Base-by-base conservation (phyloP, 352 stramenopile genomes). In the Globisporangium orthogonon region DNA sequence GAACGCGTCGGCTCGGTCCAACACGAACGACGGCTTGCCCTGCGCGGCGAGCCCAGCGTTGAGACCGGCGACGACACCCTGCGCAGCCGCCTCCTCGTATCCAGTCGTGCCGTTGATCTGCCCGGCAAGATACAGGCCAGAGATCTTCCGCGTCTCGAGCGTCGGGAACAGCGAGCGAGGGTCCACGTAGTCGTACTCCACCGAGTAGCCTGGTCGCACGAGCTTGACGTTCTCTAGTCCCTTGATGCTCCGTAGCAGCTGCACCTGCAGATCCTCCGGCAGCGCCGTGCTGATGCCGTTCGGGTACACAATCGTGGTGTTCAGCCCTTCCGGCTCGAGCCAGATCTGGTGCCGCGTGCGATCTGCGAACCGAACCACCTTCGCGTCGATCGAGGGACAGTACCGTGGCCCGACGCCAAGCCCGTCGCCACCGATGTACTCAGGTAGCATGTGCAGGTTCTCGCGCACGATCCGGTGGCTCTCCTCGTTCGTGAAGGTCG, bases 121-220 rank as follows among this genome's bases (percentile, higher is more conserved):
- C 9, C 97, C 97, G 0, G 97, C 97, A 15, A 99, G 76, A 69
- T 96, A 99, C 40, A 99, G 69, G 7, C 83, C 83, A 28, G 57
- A 54, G 45, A 98, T 90, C 58, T 88, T 82, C 70, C 98, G 98
- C 6, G 94, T 98, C 77, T 98, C 95, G 11, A 99, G 75, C 23
- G 94, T 98, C 48, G 97, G 79, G 33, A 90, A 86, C 9, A 98
- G 74, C 28, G 86, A 94, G 58, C 91, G 85, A 11, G 96, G 96
- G 62, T 99, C 97, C 44, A 99, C 80, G 68, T 96, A 99, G 79
- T 99, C 97, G 66, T 99, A 99, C 76, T 99, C 97, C n/a, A 99
- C 97, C n/a, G 98, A 96, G 67, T 99, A 99, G 28, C 95, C 97
- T 28, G 95, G 89, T 9, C 94, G 85, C 18, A 99, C 69, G 60